Evolutionary conservation across 176 grass and related monocot species (phyloP), one percentile per base, ranked within the genome.

Genomic region (Chloris gayana): DNA sequence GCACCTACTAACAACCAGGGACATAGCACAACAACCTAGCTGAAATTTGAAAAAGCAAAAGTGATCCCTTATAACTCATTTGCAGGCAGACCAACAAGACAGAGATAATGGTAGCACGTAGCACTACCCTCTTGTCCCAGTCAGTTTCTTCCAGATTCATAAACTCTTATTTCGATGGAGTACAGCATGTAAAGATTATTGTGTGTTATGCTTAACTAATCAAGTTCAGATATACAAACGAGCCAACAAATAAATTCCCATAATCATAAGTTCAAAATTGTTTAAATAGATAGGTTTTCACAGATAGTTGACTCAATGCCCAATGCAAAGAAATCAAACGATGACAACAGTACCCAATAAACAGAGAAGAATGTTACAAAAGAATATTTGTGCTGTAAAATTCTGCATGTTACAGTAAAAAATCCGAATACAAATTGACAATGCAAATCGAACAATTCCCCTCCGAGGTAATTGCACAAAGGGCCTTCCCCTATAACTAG

Each of bases 171-270:
- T 45, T 30, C 25, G 74, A 14, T 71, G 25, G 10, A 25, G 22
- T 69, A 69, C 54, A 42, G 21, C 29, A 76, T 75, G 58, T 9
- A 41, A 62, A 44, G n/a, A 11, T 12, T 37, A 76, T 47, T 61
- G 42, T 62, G 63, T 32, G 39, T 7, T 77, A 64, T 47, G 26
- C 63, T 64, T 60, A 64, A 77, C 38, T 22, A 30, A 64, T 64
- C 17, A 77, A 50, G 45, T 17, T 63, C 5, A 47, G 18, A 64
- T 19, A 13, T 17, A 11, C 5, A 22, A 64, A 77, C 63, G 58
- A 77, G 58, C 42, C 31, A 22, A 64, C 38, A 63, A 31, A 4
- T 3, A 77, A 38, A 61, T 61, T 30, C 74, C 17, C 22, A 4
- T 62, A 17, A 4, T 30, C 9, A 12, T 50, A 32, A 4, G 24